phyloP scores from a whole-genome alignment of 305 asterid species.

The Striga hermonthica region DNA sequence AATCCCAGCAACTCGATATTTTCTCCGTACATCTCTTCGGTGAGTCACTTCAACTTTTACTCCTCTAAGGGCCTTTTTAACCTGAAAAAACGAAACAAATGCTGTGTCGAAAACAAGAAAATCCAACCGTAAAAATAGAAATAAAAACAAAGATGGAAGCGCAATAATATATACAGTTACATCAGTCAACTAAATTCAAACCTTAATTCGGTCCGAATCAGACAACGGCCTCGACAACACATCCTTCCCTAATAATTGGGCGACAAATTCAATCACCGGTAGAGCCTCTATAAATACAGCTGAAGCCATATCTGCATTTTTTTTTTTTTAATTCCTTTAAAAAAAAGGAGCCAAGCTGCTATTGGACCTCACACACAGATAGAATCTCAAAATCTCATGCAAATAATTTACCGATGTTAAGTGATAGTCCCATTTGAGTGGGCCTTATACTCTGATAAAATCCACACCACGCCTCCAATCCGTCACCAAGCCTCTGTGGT shows the following conservation, averaged over 20 bases:
- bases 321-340: no score
- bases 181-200: conserved; percentile 13
- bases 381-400: neutral
- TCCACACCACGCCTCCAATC: conserved; percentile 98
- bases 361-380: neutral
- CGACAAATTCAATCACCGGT: conserved; percentile 90
- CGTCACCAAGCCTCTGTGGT: conserved; percentile 91
- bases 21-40: conserved; percentile 85
- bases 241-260: conserved; percentile 85
- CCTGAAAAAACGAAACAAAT: conserved; percentile 43
- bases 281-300: conserved; percentile 98
- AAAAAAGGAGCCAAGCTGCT: neutral
- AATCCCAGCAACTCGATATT: conserved; percentile 89
- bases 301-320: conserved; percentile 80
- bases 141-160: neutral
- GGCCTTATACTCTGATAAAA: conserved; percentile 98
- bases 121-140: neutral
- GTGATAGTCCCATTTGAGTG: conserved; percentile 98
- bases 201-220: conserved; percentile 93
- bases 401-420: conserved; percentile 66
- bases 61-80: conserved; percentile 94
- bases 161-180: neutral
- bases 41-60: conserved; percentile 99
- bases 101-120: neutral
- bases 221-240: conserved; percentile 80